These are phyloP conservation scores for Aspergillus caelatus DNA, from an alignment of 2,329 filamentous ascomycete species.

Conservation along the genomic window DNA sequence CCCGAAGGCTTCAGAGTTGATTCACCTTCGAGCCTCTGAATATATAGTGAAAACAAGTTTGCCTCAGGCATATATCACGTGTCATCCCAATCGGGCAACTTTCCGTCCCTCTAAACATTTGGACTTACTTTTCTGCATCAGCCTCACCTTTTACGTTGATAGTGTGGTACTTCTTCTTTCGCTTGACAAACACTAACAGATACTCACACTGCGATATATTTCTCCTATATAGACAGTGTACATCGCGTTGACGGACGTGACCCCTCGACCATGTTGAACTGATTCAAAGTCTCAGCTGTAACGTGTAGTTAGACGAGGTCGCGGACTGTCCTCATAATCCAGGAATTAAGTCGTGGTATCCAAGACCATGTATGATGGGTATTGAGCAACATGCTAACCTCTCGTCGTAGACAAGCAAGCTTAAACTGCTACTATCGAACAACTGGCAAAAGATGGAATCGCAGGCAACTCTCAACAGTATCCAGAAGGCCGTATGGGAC, in stretches of 20 bases:
- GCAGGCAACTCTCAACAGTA: conserved; percentile 30
- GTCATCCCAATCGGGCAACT: conserved; percentile 7
- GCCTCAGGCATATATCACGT: conserved; percentile 15
- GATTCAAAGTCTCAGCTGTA: conserved; percentile 1
- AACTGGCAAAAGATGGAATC: conserved; percentile 27
- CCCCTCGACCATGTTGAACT: neutral
- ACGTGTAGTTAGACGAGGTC: conserved; percentile 1
- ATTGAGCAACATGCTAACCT: neutral
- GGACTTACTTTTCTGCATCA: neutral
- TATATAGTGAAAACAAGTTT: neutral
- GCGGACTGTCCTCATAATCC: neutral
- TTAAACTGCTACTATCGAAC: neutral
- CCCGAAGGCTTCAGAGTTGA: neutral
- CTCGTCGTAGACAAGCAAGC: neutral
- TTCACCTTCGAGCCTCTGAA: neutral
- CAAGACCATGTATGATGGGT: neutral
- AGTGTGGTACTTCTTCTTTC: neutral
- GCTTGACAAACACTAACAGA: neutral
- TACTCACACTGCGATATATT: neutral
- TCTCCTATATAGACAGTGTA: neutral
- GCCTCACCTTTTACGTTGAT: neutral
- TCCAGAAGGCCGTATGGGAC: conserved; percentile 58
- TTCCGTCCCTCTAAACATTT: neutral
- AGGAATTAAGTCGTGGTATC: neutral
- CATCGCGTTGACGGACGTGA: neutral